Evolutionary conservation across 148 eudicot genomes (phyloP).

Genomic region (Vaccinium darrowii): DNA sequence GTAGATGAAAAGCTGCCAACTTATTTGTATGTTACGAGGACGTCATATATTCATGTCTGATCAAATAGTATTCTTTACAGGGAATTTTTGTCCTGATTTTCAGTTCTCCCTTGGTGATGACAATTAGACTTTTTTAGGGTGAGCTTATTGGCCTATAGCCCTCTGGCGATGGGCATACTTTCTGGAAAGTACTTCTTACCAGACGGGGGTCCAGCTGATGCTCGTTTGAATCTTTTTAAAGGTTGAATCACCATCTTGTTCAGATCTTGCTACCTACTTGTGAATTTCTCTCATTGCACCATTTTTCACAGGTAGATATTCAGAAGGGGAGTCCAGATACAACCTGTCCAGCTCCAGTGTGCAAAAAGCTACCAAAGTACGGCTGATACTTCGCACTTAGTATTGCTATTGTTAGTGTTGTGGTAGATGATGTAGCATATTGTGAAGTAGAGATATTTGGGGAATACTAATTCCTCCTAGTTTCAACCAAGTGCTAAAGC

Average conservation of each 20-base stretch:
- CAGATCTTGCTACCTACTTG: neutral
- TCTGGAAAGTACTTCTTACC: slow-evolving; percentile 71
- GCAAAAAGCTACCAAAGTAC: slow-evolving; percentile 55
- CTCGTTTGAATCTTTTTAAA: slow-evolving; percentile 76
- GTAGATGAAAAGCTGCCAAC: neutral
- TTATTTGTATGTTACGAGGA: neutral
- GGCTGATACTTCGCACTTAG: neutral
- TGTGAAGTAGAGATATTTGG: neutral
- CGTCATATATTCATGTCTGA: neutral
- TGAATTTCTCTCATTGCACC: neutral
- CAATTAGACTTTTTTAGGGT: slow-evolving; percentile 36
- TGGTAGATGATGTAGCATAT: neutral
- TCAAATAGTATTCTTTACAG: too few species aligned
- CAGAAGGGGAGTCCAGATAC: slow-evolving; percentile 91
- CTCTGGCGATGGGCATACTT: slow-evolving; percentile 93
- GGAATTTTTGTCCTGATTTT: neutral
- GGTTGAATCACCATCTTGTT: slow-evolving; percentile 32
- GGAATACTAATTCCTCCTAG: neutral
- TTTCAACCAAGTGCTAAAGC: neutral
- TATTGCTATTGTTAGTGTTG: neutral
- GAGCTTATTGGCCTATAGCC: slow-evolving; percentile 84
- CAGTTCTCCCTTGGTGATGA: neutral
- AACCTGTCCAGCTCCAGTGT: slow-evolving; percentile 46
- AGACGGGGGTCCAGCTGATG: slow-evolving; percentile 64
- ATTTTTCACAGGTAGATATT: slow-evolving; percentile 56